Evolutionary conservation across 1,284 basidiomycete genomes (phyloP).

Genomic region (Inonotus hispidus): DNA sequence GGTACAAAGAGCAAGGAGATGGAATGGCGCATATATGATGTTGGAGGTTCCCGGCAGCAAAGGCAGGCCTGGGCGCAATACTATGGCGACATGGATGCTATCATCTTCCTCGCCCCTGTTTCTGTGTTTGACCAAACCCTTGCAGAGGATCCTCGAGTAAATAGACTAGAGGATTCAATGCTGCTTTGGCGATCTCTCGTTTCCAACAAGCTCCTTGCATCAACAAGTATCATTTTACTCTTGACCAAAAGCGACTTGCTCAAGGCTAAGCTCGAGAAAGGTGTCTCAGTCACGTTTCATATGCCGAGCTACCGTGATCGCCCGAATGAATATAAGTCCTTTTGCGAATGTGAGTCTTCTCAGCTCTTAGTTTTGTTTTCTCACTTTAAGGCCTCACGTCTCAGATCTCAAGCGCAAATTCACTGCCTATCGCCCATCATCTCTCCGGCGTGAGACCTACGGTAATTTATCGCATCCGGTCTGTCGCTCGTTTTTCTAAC

Average conservation of each 20-base stretch:
- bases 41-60: slow-evolving; percentile 71
- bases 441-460: slow-evolving; percentile 63
- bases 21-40: slow-evolving; percentile 77
- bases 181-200: slow-evolving; percentile 64
- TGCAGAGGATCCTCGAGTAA: slow-evolving; percentile 65
- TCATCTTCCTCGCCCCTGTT: slow-evolving; percentile 80
- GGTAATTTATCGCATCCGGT: slow-evolving; percentile 38
- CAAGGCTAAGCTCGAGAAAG: slow-evolving; percentile 64
- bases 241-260: slow-evolving; percentile 75
- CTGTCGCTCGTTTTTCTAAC: neutral
- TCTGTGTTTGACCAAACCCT: slow-evolving; percentile 80
- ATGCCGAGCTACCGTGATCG: slow-evolving; percentile 63
- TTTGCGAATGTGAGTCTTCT: slow-evolving; percentile 57
- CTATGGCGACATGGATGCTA: slow-evolving; percentile 77
- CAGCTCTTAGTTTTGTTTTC: neutral
- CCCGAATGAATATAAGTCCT: slow-evolving; percentile 67
- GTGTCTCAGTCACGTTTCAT: slow-evolving; percentile 62
- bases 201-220: slow-evolving; percentile 57
- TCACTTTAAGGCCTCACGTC: neutral
- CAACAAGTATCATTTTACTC: slow-evolving; percentile 69
- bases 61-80: slow-evolving; percentile 79
- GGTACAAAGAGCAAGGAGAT: slow-evolving; percentile 52
- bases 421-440: slow-evolving; percentile 53
- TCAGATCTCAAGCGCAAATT: slow-evolving; percentile 73
- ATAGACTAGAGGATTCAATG: slow-evolving; percentile 72